Evolutionary conservation across 768 basidiomycete genomes (phyloP), one percentile per base, ranked within the genome.

Genomic region (Suillus occidentalis): DNA sequence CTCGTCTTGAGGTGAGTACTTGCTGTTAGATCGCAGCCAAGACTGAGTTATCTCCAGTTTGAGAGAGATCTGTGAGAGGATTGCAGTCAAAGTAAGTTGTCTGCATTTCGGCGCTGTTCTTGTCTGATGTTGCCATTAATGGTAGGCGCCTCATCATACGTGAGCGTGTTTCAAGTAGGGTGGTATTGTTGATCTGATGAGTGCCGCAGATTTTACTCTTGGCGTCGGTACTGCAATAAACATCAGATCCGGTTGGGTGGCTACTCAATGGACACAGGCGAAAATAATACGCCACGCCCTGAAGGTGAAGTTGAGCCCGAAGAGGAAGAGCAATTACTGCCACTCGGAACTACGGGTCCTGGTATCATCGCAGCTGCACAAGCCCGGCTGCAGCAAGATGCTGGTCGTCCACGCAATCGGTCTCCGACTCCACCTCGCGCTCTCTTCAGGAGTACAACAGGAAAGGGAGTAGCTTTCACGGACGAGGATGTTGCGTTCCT

Each of bases 151-250:
- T 20, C 93, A 95, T 76, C 93, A 95, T 76, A 94, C 93, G 90
- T 92, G 79, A 70, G 87, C 67, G 47, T 7, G 16, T 34, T 20
- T 45, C 16, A 12, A 6, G 7, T 16, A 12, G 18, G 2, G 31
- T 12, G 8, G 3, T 22, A 5, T 50, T 45, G 12, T 22, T 16
- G 52, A 34, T 16, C n/a, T 25, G 34, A 63, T 57, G 36, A 60
- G 65, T 47, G 25, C 61, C 60, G 25, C 62, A 94, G 92, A 13
- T 94, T 94, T 73, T 94, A 93, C 73, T 94, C 92, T 1, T 95
- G 93, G 93, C 85, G 93, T 47, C 86, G 93, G 52, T 95, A 94
- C 71, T 95, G 93, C 79, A 95, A 95, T 73, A 95, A 94, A 72
- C 92, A 95, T 74, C 91, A 94, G 75, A 95, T 95, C 59, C 87